Evolutionary conservation across 495 filamentous ascomycete genomes (phyloP).

Genomic region (Xylaria nigripes): DNA sequence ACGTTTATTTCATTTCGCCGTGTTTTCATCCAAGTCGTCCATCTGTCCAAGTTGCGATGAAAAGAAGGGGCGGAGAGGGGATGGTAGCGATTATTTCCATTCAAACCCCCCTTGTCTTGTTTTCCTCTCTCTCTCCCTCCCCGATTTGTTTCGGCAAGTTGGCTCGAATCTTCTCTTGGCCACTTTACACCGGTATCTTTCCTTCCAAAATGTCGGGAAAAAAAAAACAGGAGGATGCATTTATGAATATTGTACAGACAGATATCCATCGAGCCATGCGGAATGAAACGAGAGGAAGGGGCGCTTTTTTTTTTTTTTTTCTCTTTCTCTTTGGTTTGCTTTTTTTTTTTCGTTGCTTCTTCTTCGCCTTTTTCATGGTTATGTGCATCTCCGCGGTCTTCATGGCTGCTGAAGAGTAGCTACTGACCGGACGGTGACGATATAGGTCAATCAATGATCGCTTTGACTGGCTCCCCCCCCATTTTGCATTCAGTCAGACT

Average conservation of each 20-base stretch:
- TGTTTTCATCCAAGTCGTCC: constrained; percentile 9
- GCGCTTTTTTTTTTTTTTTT: background rate
- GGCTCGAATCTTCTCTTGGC: constrained; percentile 11
- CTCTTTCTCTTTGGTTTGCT: constrained; percentile 7
- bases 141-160: background rate
- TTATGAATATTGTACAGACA: constrained; percentile 29
- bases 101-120: background rate
- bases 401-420: background rate
- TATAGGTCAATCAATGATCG: constrained; percentile 9
- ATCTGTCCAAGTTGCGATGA: constrained; percentile 4
- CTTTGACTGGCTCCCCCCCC: background rate
- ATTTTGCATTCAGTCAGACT: background rate
- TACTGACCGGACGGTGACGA: background rate
- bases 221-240: constrained; percentile 16
- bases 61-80: too few species aligned
- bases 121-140: background rate
- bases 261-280: constrained; percentile 15
- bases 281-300: constrained; percentile 3
- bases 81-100: background rate
- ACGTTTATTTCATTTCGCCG: constrained; percentile 6
- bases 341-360: constrained; percentile 1
- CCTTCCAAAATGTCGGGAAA: constrained; percentile 16
- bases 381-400: background rate
- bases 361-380: constrained; percentile 4
- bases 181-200: constrained; percentile 15